Evolutionary conservation across 352 stramenopile genomes (phyloP).

Genomic region (Globisporangium radiosum): DNA sequence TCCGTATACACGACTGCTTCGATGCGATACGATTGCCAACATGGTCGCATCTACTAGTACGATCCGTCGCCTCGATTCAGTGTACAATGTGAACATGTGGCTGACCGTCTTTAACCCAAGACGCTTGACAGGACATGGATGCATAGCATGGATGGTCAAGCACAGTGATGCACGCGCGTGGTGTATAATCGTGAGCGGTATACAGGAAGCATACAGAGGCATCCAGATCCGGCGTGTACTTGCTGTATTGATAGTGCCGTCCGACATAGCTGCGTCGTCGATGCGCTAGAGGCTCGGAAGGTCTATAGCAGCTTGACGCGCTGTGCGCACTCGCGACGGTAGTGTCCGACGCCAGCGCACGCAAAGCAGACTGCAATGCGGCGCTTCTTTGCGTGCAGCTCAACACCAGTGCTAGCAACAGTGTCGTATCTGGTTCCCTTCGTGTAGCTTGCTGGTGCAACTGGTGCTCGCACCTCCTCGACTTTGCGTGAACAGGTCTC

Average conservation of each 20-base stretch:
- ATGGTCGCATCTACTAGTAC: too few relatives aligned
- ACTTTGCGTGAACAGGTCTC: constrained; percentile 1
- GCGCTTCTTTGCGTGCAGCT: constrained; percentile 4
- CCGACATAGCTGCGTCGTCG: not conserved
- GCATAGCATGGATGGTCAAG: not conserved
- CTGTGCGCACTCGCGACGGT: constrained; percentile 18
- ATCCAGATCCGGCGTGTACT: not conserved
- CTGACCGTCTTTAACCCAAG: too few relatives aligned
- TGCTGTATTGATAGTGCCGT: not conserved
- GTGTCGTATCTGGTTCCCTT: not conserved
- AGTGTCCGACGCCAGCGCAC: constrained; percentile 13
- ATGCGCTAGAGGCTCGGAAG: not conserved
- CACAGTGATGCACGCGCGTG: not conserved
- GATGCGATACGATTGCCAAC: too few relatives aligned
- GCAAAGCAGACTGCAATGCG: constrained; percentile 3
- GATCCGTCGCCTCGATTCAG: too few relatives aligned
- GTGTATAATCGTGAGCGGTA: not conserved
- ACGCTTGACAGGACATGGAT: not conserved
- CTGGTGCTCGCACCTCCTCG: not conserved
- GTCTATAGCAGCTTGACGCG: constrained; percentile 15
- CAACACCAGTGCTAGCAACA: not conserved
- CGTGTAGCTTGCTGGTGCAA: not conserved
- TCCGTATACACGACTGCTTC: too few relatives aligned
- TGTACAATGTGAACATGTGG: too few relatives aligned
- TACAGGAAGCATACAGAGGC: not conserved